These are phyloP conservation scores for Cydonia oblonga DNA, from an alignment of 331 rosid genomes.

Conservation along the genomic window DNA sequence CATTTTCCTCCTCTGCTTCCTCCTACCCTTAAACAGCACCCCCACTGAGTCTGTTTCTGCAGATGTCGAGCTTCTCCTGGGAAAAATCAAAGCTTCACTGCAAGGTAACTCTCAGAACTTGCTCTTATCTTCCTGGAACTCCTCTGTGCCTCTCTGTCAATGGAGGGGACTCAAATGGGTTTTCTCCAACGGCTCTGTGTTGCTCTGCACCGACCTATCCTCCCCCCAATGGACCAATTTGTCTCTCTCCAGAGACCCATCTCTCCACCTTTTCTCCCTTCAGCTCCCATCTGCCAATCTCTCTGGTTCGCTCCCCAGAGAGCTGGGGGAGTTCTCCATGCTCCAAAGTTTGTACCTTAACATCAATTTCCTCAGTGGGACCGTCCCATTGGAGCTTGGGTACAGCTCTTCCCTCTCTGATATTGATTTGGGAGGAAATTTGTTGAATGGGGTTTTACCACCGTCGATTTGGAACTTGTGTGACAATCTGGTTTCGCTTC, in stretches of 20 bases:
- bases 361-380: constrained; percentile 58
- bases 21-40: constrained; percentile 4
- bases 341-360: constrained; percentile 68
- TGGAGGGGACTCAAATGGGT: constrained; percentile 98
- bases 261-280: constrained; percentile 58
- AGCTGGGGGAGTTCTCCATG: constrained; percentile 74
- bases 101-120: constrained; percentile 64
- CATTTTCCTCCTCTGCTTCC: constrained; percentile 25
- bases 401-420: constrained; percentile 63
- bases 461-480: constrained; percentile 89
- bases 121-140: constrained; percentile 75
- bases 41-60: constrained; percentile 27
- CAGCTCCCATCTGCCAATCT: constrained; percentile 96
- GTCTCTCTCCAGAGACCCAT: constrained; percentile 58
- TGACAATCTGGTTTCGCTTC: constrained; percentile 58
- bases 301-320: constrained; percentile 77
- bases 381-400: constrained; percentile 82
- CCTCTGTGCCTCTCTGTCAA: constrained; percentile 67
- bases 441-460: constrained; percentile 44
- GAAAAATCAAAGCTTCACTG: constrained; percentile 56
- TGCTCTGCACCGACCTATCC: constrained; percentile 53
- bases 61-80: constrained; percentile 61
- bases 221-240: constrained; percentile 79
- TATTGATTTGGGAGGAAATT: constrained; percentile 62
- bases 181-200: constrained; percentile 44